These are phyloP conservation scores for Pseudozyma flocculosa DNA, from an alignment of 1,284 basidiomycete genomes.

Conservation along the genomic window DNA sequence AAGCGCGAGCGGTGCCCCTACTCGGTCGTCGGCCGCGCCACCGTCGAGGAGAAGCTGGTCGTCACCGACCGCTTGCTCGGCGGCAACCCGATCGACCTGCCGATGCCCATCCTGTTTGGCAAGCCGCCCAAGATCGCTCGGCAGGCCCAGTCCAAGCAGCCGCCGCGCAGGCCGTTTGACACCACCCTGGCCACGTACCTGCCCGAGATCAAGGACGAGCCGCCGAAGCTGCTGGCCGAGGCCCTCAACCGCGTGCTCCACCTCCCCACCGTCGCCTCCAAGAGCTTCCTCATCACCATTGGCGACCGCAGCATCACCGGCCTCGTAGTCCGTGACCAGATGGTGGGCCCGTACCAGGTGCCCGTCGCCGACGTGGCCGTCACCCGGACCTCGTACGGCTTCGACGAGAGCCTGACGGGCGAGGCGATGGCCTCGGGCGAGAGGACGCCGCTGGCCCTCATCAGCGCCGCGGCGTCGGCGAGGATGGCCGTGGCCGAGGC, in stretches of 20 bases:
- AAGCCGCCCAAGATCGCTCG: constrained; percentile 92
- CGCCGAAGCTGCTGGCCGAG: constrained; percentile 60
- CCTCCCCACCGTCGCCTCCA: constrained; percentile 88
- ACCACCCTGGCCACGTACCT: constrained; percentile 70
- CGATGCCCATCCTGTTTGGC: constrained; percentile 94
- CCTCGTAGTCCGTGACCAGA: constrained; percentile 92
- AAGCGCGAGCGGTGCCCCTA: constrained; percentile 88
- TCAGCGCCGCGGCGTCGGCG: constrained; percentile 83
- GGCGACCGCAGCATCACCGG: constrained; percentile 93
- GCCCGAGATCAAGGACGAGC: constrained; percentile 54
- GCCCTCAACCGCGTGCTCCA: constrained; percentile 81
- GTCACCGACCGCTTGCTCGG: constrained; percentile 84
- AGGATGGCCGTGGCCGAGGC: constrained; percentile 95
- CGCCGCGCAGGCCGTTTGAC: constrained; percentile 70
- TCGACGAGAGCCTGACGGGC: constrained; percentile 69
- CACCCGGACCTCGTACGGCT: constrained; percentile 90
- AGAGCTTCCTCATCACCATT: constrained; percentile 97
- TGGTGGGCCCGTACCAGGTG: constrained; percentile 98
- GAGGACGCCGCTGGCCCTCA: constrained; percentile 85
- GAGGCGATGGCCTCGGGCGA: constrained; percentile 99
- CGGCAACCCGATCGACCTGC: constrained; percentile 79
- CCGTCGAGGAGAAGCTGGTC: constrained; percentile 71
- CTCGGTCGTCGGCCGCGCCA: constrained; percentile 85
- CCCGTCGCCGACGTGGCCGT: constrained; percentile 97
- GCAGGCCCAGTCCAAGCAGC: constrained; percentile 66